These are phyloP conservation scores for Sugiyamaella floridensis DNA, from an alignment of 805 yeast species.

Conservation along the genomic window DNA sequence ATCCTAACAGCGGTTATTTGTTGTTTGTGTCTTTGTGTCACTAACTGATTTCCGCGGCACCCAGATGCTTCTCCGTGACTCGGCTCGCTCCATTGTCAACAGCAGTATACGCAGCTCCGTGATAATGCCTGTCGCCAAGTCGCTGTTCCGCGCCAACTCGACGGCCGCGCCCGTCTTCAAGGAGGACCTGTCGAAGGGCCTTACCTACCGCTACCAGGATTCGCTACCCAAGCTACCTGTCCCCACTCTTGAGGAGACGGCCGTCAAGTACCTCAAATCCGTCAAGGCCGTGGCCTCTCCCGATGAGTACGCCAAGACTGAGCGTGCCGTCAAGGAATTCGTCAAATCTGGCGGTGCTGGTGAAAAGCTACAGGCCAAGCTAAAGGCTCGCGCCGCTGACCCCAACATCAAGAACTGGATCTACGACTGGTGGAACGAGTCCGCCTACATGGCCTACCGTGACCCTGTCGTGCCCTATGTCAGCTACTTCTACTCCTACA, in stretches of 20 bases:
- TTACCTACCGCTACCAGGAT: conserved; percentile 63
- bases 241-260: conserved; percentile 69
- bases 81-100: neutral
- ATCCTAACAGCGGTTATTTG: neutral
- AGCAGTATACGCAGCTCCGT: neutral
- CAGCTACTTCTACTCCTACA: conserved; percentile 82
- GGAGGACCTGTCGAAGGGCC: conserved; percentile 46
- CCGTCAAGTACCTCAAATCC: conserved; percentile 59
- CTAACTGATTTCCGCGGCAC: neutral
- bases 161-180: conserved; percentile 28
- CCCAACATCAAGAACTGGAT: conserved; percentile 76
- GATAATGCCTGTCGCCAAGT: conserved; percentile 4
- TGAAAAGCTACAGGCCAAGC: conserved; percentile 58
- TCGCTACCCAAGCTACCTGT: conserved; percentile 81
- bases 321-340: conserved; percentile 58
- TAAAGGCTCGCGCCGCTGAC: conserved; percentile 48
- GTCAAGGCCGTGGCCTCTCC: conserved; percentile 58
- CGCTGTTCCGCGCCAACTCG: conserved; percentile 21
- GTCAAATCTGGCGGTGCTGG: conserved; percentile 56
- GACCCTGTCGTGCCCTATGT: conserved; percentile 95
- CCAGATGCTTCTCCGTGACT: neutral
- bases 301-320: conserved; percentile 47
- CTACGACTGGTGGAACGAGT: conserved; percentile 87
- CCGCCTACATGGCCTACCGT: conserved; percentile 81
- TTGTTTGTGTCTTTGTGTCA: neutral